These are phyloP conservation scores for Collariella sp. DNA, from an alignment of 495 filamentous ascomycete genomes.

Conservation along the genomic window DNA sequence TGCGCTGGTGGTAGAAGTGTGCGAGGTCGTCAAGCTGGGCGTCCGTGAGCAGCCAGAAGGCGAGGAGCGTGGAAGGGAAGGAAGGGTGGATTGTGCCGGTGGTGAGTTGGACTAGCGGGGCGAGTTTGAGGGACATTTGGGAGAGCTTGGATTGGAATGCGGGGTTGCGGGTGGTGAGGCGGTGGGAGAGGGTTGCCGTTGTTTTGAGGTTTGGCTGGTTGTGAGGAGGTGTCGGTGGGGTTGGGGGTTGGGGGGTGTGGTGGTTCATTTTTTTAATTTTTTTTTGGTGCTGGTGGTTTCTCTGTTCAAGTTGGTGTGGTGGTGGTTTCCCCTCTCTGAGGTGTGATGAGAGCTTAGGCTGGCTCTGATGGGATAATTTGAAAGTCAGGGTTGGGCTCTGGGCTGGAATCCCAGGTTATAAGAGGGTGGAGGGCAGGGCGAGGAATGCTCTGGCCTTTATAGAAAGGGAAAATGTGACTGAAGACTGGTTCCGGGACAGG, in stretches of 20 bases:
- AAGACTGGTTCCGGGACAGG: not conserved
- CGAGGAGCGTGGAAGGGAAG: conserved; percentile 58
- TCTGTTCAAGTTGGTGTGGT: not conserved
- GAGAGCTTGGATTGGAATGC: conserved; percentile 34
- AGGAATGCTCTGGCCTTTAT: too few relatives aligned
- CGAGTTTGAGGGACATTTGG: conserved; percentile 43
- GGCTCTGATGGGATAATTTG: not conserved
- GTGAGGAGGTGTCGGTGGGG: not conserved
- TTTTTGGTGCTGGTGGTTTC: not conserved
- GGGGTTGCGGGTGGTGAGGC: conserved; percentile 28
- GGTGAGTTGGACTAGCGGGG: conserved; percentile 50
- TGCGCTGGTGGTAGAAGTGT: conserved; percentile 65
- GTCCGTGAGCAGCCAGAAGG: conserved; percentile 68
- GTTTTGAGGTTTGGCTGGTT: not conserved
- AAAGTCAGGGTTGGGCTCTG: too few relatives aligned
- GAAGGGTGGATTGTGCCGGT: conserved; percentile 52
- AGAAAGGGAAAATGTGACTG: not conserved
- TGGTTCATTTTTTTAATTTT: conserved; percentile 11
- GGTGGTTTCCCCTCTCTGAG: not conserved
- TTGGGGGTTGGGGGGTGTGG: conserved; percentile 2
- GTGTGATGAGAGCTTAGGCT: not conserved
- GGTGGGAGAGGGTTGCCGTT: conserved; percentile 15
- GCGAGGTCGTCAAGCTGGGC: conserved; percentile 63
- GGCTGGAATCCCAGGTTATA: not conserved
- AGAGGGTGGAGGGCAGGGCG: not conserved